Conservation (phyloP, 2,329 filamentous ascomycete species). For the Pezicula radicicola region DNA sequence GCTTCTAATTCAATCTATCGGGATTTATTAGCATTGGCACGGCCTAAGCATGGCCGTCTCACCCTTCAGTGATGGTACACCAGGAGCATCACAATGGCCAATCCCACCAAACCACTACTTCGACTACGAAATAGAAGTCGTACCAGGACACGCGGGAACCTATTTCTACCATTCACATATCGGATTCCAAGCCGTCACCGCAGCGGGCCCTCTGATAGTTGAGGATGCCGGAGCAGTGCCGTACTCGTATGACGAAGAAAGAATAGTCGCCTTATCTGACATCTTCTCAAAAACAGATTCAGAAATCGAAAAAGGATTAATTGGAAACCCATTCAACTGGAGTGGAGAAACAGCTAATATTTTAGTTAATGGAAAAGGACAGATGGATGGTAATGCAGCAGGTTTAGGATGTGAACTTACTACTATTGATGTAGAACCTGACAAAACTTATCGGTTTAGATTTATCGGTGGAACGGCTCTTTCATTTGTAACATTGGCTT, state of each 20-base stretch:
- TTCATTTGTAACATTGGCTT: slow-evolving; percentile 48
- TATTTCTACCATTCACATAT: slow-evolving; percentile 57
- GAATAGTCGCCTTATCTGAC: slow-evolving; percentile 35
- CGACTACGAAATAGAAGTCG: slow-evolving; percentile 48
- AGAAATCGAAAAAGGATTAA: no score
- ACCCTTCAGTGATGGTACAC: slow-evolving; percentile 34
- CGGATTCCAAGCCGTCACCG: slow-evolving; percentile 46
- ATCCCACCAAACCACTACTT: slow-evolving; percentile 49
- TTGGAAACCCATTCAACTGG: slow-evolving; percentile 33
- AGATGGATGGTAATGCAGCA: slow-evolving; percentile 14
- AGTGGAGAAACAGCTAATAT: slow-evolving; percentile 55
- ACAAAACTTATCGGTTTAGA: slow-evolving; percentile 58
- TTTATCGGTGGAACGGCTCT: slow-evolving; percentile 56
- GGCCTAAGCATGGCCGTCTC: slow-evolving; percentile 42
- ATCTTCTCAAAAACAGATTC: no score
- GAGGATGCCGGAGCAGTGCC: slow-evolving; percentile 34
- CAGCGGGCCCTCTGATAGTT: slow-evolving; percentile 45
- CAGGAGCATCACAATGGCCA: slow-evolving; percentile 41
- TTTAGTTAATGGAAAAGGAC: slow-evolving; percentile 53
- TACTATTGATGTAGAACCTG: slow-evolving; percentile 56
- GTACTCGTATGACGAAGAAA: slow-evolving; percentile 59
- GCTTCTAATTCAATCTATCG: no score
- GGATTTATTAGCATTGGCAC: slow-evolving; percentile 44
- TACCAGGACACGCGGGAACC: slow-evolving; percentile 41
- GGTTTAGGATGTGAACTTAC: slow-evolving; percentile 18